These are phyloP conservation scores for Cryptococcus hybrid DNA, from an alignment of 1,284 basidiomycete genomes.

Conservation along the genomic window DNA sequence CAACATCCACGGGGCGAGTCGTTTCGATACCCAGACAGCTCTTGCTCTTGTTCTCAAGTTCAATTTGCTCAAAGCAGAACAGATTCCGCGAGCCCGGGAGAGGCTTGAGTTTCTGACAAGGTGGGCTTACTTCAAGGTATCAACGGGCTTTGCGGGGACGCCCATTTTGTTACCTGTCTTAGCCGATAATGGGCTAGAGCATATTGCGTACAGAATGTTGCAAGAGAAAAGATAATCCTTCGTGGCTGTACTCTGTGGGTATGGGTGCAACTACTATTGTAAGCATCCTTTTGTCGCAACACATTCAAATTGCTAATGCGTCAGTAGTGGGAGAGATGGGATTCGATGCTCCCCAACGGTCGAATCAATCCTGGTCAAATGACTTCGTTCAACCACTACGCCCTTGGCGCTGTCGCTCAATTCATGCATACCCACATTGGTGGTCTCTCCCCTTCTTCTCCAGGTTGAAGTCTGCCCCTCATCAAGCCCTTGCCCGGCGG, in stretches of 20 bases:
- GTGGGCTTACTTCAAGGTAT: conserved; percentile 27
- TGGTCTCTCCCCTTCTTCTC: conserved; percentile 26
- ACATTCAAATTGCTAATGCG: background rate
- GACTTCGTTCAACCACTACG: conserved; percentile 49
- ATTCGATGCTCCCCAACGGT: conserved; percentile 37
- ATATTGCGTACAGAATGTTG: conserved; percentile 45
- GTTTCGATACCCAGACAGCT: conserved; percentile 34
- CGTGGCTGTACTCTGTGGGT: conserved; percentile 38
- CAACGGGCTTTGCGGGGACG: conserved; percentile 43
- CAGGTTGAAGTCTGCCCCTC: conserved; percentile 31
- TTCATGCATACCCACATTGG: conserved; percentile 40
- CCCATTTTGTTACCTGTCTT: conserved; percentile 35
- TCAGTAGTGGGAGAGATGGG: conserved; percentile 41
- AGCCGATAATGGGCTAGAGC: conserved; percentile 19
- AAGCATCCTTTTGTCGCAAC: conserved; percentile 1
- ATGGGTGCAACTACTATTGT: conserved; percentile 47
- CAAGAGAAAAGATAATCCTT: conserved; percentile 37
- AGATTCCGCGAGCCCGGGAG: conserved; percentile 10
- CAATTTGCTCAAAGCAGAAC: conserved; percentile 19
- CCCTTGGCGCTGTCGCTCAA: conserved; percentile 37
- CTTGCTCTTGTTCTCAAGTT: conserved; percentile 29
- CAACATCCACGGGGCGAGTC: conserved; percentile 26
- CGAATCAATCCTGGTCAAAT: conserved; percentile 45
- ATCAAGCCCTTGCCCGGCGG: conserved; percentile 41
- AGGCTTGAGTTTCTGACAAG: conserved; percentile 24